Evolutionary conservation across 768 basidiomycete genomes (phyloP), one percentile per base, ranked within the genome.

Genomic region (Gautieria morchelliformis): DNA sequence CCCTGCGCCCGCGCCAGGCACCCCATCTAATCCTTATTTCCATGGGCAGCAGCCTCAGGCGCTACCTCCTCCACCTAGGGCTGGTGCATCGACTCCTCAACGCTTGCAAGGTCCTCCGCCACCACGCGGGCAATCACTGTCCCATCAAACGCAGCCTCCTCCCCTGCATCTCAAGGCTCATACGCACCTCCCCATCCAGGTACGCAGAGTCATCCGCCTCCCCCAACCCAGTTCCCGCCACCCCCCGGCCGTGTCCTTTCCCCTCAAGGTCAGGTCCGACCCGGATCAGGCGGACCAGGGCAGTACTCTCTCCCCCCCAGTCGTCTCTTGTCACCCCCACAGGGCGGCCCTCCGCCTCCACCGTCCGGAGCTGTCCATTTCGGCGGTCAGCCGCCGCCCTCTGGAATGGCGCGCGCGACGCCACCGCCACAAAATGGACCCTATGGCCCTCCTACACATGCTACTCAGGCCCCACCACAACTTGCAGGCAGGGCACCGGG

Each of bases 101-200:
- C 56, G 56, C 17, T 47, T 47, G 7, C 20, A 81, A 46, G 85
- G 84, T 0, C 85, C 82, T 4, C 80, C 82, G 4, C 80, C 82
- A 11, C 74, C 83, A n/a, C 82, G 82, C 3, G 80, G 80, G 24
- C 45, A 32, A 19, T 53, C 20, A 11, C 35, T 37, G 9, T 2
- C 32, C 7, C 19, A 17, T 33, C 46, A 24, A 50, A 51, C 59
- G 17, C 66, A 69, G 17, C 76, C 74, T 22, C 75, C 75, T 1
- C 70, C 55, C 61, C 59, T 1, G 61, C 62, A 33, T 55, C 63
- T 27, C 24, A 51, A 32, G 39, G 12, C 54, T 40, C 30, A 52
- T 53, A 45, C 57, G 59, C 60, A 15, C 63, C 60, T 2, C 58
- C 56, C 24, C 56, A 53, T 15, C 53, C 41, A 19, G 42, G 59